Percentiles rank a stretch among this genome's conserved stretches.
phyloP scores from a whole-genome alignment of 2,329 filamentous ascomycete genomes.

The Coniochaeta hoffmannii region DNA sequence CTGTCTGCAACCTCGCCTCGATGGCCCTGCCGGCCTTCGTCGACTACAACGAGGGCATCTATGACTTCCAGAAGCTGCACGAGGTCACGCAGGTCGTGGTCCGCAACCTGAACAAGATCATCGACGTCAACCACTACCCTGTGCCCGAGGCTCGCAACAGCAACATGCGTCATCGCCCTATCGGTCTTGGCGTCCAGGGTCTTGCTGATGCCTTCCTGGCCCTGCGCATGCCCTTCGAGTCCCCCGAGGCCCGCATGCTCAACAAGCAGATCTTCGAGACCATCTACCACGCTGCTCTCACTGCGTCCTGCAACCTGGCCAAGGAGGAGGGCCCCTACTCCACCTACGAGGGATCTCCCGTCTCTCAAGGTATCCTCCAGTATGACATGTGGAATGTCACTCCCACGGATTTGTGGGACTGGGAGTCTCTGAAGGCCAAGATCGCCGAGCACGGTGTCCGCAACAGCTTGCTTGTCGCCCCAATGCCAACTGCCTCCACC shows the following conservation, averaged over 20 bases:
- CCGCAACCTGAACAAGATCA: conserved; percentile 95
- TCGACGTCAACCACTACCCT: conserved; percentile 98
- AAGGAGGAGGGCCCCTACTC: conserved; percentile 78
- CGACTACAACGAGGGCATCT: conserved; percentile 74
- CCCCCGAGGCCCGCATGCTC: conserved; percentile 82
- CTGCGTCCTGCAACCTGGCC: conserved; percentile 80
- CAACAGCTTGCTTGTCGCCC: conserved; percentile 90
- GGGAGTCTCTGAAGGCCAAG: conserved; percentile 78
- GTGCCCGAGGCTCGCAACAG: conserved; percentile 87
- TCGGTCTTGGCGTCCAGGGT: conserved; percentile 95
- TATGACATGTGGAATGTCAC: conserved; percentile 98
- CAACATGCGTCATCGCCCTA: conserved; percentile 94
- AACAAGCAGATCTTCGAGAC: conserved; percentile 99
- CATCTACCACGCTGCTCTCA: conserved; percentile 93
- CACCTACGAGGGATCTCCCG: conserved; percentile 87
- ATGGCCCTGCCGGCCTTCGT: conserved; percentile 87
- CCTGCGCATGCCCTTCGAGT: conserved; percentile 94
- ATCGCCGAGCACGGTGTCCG: conserved; percentile 90
- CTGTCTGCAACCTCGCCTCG: conserved; percentile 96
- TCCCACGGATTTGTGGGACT: conserved; percentile 94
- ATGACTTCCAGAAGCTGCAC: conserved; percentile 95
- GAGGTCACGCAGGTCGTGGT: conserved; percentile 89
- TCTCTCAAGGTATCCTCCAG: conserved; percentile 91
- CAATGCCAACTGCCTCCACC: conserved; percentile 96
- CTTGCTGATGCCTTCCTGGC: conserved; percentile 97